phyloP scores from a whole-genome alignment of 2,329 filamentous ascomycete species.

The Fusarium temperatum region DNA sequence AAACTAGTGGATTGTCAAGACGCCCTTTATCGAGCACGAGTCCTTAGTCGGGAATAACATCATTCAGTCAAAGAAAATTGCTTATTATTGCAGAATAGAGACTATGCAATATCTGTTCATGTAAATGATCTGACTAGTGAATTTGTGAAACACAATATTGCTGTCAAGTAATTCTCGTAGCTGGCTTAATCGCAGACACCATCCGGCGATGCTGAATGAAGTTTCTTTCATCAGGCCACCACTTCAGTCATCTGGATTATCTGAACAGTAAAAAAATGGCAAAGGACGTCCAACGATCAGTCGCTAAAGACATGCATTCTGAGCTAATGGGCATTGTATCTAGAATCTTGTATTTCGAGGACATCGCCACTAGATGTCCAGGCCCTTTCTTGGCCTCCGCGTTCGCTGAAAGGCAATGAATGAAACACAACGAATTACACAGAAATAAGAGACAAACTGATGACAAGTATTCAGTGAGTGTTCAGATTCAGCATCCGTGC shows the following conservation, averaged over 20 bases:
- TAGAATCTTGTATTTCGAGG: not conserved
- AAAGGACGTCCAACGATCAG: not conserved
- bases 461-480: not conserved
- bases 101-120: not conserved
- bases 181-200: not conserved
- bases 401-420: not conserved
- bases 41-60: slow-evolving; percentile 1
- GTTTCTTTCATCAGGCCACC: not conserved
- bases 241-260: no score
- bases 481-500: not conserved
- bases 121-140: no score
- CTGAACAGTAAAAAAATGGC: no score
- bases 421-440: no score
- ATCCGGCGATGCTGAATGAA: not conserved
- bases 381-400: no score
- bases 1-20: slow-evolving; percentile 33
- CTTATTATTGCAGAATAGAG: no score
- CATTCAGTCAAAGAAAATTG: not conserved
- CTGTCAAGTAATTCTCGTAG: not conserved
- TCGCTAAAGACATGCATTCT: no score
- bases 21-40: not conserved
- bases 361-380: not conserved
- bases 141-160: not conserved
- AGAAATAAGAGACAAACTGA: not conserved
- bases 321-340: no score